These are phyloP conservation scores for Atkinsonella hypoxylon DNA, from an alignment of 2,329 filamentous ascomycete genomes.

Conservation along the genomic window DNA sequence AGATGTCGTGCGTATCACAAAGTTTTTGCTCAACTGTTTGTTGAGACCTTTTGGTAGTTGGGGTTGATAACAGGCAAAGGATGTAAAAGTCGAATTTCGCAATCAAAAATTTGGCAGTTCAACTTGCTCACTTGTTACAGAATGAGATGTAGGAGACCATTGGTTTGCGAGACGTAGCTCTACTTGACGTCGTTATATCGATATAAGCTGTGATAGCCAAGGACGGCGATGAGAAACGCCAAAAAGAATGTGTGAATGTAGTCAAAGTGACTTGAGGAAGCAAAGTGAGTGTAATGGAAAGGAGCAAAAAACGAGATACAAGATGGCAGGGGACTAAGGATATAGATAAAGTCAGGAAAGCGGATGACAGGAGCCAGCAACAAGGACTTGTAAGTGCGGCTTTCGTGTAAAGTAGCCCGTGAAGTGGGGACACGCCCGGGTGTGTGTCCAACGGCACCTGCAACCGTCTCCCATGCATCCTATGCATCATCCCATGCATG, in stretches of 20 bases:
- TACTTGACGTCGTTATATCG: conserved; percentile 8
- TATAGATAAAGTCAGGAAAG: conserved; percentile 8
- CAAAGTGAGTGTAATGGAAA: neutral
- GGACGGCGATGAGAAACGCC: conserved; percentile 7
- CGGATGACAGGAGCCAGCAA: conserved; percentile 5
- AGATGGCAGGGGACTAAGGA: conserved; percentile 9
- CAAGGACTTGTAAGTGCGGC: neutral
- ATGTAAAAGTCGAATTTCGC: conserved; percentile 24
- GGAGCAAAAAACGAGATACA: neutral
- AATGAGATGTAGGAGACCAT: conserved; percentile 11
- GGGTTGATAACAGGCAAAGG: conserved; percentile 3
- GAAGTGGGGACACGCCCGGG: neutral
- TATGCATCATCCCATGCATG: neutral
- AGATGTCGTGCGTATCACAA: too few relatives aligned
- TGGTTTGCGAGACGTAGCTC: conserved; percentile 8
- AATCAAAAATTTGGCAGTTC: conserved; percentile 14
- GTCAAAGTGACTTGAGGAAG: conserved; percentile 2
- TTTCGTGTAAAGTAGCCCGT: too few relatives aligned
- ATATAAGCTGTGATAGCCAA: conserved; percentile 7
- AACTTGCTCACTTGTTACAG: conserved; percentile 19
- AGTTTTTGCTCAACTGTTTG: too few relatives aligned
- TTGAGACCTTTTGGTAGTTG: neutral
- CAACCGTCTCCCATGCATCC: too few relatives aligned
- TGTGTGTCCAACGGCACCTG: too few relatives aligned
- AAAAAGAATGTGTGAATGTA: conserved; percentile 17